Percentiles rank a stretch among this genome's conserved stretches.
Conservation (phyloP, 352 stramenopile species). For the Pythium pyrilobum region DNA sequence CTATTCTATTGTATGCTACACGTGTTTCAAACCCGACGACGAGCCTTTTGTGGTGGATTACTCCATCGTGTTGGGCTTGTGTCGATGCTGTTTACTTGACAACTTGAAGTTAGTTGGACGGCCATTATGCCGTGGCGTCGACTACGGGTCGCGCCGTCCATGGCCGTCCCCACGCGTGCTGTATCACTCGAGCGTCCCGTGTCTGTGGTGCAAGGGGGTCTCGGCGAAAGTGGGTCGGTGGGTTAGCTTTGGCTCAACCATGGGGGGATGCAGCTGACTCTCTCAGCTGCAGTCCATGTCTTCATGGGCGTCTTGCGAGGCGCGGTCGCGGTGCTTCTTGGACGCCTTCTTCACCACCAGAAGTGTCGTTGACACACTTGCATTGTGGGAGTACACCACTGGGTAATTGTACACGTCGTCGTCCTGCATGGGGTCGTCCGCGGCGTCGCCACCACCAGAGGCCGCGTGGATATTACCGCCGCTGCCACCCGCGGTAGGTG, state of each 20-base stretch:
- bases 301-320: slow-evolving; percentile 26
- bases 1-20: neutral
- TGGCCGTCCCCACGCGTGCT: no score
- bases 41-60: neutral
- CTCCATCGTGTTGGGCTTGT: neutral
- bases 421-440: slow-evolving; percentile 19
- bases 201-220: no score
- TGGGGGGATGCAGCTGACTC: neutral
- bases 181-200: no score
- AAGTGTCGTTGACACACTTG: no score
- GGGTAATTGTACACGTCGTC: slow-evolving; percentile 56
- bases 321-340: slow-evolving; percentile 45
- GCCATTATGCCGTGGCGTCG: no score
- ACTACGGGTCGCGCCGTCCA: no score
- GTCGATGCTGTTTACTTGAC: slow-evolving; percentile 17
- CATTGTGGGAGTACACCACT: no score
- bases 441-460: neutral
- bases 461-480: neutral
- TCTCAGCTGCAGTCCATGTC: slow-evolving; percentile 52
- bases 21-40: neutral
- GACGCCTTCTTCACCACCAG: no score
- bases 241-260: no score
- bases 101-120: slow-evolving; percentile 22
- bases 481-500: neutral
- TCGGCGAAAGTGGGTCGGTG: no score